Conservation (phyloP, 1,139 yeast genomes). For the Maudiozyma humilis region DNA sequence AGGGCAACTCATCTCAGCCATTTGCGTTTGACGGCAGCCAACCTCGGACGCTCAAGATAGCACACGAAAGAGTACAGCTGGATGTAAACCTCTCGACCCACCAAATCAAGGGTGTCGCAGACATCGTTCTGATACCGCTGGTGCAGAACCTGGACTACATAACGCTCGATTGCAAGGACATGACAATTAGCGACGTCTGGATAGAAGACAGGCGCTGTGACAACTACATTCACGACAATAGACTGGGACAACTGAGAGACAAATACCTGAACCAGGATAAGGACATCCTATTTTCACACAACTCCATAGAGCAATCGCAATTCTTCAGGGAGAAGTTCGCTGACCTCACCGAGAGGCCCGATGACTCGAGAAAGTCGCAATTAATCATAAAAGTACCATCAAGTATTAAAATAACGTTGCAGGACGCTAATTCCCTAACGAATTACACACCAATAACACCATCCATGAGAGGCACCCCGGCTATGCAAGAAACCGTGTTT, state of each 20-base stretch:
- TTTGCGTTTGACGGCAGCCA: slow-evolving; percentile 11
- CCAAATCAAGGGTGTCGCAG: slow-evolving; percentile 65
- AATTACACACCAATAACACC: slow-evolving; percentile 41
- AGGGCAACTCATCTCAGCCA: slow-evolving; percentile 7
- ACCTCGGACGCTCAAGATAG: slow-evolving; percentile 40
- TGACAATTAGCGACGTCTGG: slow-evolving; percentile 52
- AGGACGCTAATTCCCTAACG: slow-evolving; percentile 44
- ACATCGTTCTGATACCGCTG: slow-evolving; percentile 68
- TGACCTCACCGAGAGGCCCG: slow-evolving; percentile 50
- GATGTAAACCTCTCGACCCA: slow-evolving; percentile 57
- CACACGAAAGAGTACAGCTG: slow-evolving; percentile 60
- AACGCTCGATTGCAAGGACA: slow-evolving; percentile 74
- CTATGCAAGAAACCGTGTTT: slow-evolving; percentile 41
- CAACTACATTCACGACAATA: slow-evolving; percentile 44
- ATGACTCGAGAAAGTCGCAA: slow-evolving; percentile 57
- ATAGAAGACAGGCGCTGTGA: slow-evolving; percentile 52
- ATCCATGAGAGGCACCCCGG: slow-evolving; percentile 31
- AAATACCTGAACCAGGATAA: slow-evolving; percentile 16
- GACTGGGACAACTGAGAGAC: slow-evolving; percentile 25
- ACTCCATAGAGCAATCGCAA: slow-evolving; percentile 39
- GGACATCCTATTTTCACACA: slow-evolving; percentile 17
- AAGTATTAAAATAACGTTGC: slow-evolving; percentile 50
- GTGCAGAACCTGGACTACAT: slow-evolving; percentile 50
- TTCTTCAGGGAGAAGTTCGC: slow-evolving; percentile 54
- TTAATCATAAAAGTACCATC: slow-evolving; percentile 66